Evolutionary conservation across 208 protist genomes (phyloP).

Genomic region (Acanthamoeba castellanii): DNA sequence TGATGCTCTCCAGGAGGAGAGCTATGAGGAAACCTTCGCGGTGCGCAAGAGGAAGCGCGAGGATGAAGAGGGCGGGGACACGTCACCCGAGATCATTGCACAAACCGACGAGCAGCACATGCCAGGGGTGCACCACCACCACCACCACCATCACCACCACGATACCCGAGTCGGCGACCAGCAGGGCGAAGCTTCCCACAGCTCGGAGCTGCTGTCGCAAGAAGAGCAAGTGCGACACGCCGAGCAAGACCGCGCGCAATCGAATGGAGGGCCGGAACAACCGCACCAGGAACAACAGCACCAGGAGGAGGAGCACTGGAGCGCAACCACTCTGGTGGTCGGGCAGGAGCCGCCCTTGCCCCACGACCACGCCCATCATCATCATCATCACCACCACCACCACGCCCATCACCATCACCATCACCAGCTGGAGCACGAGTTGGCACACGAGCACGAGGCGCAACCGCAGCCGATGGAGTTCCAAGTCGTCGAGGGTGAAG

Average conservation of each 20-base stretch:
- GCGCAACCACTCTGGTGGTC: neutral
- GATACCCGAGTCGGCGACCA: neutral
- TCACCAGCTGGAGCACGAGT: neutral
- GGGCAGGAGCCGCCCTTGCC: neutral
- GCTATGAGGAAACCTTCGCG: neutral
- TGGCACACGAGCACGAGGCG: no score
- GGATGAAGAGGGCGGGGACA: neutral
- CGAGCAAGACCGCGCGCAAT: neutral
- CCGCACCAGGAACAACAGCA: neutral
- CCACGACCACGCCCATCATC: neutral
- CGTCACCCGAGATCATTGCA: neutral
- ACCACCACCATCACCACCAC: no score
- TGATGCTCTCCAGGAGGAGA: neutral
- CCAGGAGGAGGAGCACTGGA: neutral
- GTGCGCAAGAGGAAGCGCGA: constrained; percentile 49
- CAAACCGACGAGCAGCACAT: neutral
- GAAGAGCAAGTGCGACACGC: neutral
- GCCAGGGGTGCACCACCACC: neutral
- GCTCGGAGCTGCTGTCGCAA: neutral
- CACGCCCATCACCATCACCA: neutral
- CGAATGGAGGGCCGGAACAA: neutral
- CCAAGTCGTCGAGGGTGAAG: neutral
- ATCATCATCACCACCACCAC: neutral
- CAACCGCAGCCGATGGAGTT: neutral
- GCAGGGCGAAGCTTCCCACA: neutral